Percentiles rank a stretch among this genome's conserved stretches.
phyloP scores from a whole-genome alignment of 108 stramenopile species.

The Skeletonema tropicum region DNA sequence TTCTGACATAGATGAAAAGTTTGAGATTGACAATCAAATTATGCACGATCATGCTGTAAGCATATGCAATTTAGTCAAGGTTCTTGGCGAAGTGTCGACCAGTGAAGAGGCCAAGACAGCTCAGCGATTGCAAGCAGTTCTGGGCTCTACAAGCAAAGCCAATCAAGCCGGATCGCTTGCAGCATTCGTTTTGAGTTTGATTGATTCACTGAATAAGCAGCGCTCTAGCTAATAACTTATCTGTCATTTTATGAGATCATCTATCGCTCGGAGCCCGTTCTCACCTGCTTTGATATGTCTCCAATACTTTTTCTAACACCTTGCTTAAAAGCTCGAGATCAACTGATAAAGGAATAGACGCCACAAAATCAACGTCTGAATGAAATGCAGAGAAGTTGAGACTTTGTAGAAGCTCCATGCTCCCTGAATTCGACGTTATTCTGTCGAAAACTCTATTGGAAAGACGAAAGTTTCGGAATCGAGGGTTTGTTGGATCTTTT shows the following conservation, averaged over 20 bases:
- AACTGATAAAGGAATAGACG: constrained; percentile 43
- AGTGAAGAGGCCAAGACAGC: not conserved
- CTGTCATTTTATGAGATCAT: not conserved
- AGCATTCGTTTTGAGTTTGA: not conserved
- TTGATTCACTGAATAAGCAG: not conserved
- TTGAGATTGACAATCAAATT: not conserved
- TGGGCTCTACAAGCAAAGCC: not conserved
- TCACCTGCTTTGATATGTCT: not conserved
- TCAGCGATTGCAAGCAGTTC: not conserved
- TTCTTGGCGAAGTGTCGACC: not conserved
- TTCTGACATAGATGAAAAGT: not conserved
- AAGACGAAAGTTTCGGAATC: constrained; percentile 70
- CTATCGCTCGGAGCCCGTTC: not conserved
- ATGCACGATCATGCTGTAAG: not conserved
- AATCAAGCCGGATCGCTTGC: not conserved
- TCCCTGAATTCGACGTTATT: constrained; percentile 58
- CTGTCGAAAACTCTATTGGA: constrained; percentile 78
- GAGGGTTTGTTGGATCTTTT: constrained; percentile 62
- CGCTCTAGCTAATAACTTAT: not conserved
- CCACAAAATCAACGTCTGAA: constrained; percentile 68
- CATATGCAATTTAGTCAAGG: not conserved
- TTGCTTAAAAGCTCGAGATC: constrained; percentile 18
- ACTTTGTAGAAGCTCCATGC: constrained; percentile 51
- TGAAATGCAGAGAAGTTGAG: constrained; percentile 62
- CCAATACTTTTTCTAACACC: constrained; percentile 28